Base-by-base conservation (phyloP, 495 filamentous ascomycete species). In the Talaromyces stipitatus region DNA sequence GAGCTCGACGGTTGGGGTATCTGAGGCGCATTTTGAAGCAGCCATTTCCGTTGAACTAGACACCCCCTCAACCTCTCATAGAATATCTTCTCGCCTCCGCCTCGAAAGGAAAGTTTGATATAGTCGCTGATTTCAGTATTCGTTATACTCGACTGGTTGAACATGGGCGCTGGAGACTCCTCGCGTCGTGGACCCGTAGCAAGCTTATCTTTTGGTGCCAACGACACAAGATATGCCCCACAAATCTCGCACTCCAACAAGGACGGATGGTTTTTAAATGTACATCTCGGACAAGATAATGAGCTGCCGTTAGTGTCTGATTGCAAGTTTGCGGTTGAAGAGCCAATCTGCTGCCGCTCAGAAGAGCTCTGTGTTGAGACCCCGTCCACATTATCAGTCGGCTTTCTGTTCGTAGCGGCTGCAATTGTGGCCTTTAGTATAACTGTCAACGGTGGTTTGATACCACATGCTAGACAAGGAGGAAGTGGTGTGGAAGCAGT, bases 31-130 rank as follows among this genome's bases (percentile, higher is more conserved):
- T 87, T 85, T 54, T 92, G 88, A 12, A 97, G 78, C 11, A 99
- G 83, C 94, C 94, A 99, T 80, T 97, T 97, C 20, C 95, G 81
- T 67, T 99, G 94, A 14, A 89, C 82, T 73, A 97, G 83, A 14
- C 88, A 86, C 16, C 84, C 82, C 64, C 92, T 97, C 11, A 99
- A 78, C 47, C 92, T 79, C 61, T 97, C 92, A 60, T 89, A 83
- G 61, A 99, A 96, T 3, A 86, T 85, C 68, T 94, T 92, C 46
- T 91, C 91, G 6, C 95, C 94, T 16, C 94, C 91, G 30, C 72
- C 82, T 18, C 91, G 85, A 61, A 99, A 99, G 0, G 94, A 97
- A 11, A 99, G 67, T 66, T 96, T 97, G 58, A 97, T 82, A 60
- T 79, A 85, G 54, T 95, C 92, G 1, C 77, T 79, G 20, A 79